Evolutionary conservation across 2,329 filamentous ascomycete genomes (phyloP).

Genomic region (Pseudogymnoascus sp.): DNA sequence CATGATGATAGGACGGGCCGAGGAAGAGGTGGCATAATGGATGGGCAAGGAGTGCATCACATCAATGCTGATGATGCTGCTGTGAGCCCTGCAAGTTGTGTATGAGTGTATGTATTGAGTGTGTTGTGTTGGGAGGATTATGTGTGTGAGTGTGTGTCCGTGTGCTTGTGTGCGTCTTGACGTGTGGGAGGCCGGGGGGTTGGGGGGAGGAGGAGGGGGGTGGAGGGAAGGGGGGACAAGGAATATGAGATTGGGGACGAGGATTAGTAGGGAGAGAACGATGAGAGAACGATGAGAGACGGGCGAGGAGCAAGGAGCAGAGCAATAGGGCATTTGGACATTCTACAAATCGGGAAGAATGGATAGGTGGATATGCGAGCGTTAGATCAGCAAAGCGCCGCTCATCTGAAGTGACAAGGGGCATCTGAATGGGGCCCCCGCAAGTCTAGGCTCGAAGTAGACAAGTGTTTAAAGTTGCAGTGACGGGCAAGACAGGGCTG

Average conservation of each 20-base stretch:
- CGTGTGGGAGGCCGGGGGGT: neutral
- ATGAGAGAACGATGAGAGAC: neutral
- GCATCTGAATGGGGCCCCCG: neutral
- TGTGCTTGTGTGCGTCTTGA: neutral
- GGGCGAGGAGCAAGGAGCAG: neutral
- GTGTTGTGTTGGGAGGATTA: neutral
- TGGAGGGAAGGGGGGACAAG: neutral
- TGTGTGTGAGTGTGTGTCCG: neutral
- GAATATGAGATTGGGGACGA: neutral
- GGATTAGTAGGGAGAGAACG: neutral
- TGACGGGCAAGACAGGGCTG: neutral
- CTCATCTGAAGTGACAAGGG: neutral
- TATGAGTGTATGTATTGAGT: neutral
- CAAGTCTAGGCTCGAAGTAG: neutral
- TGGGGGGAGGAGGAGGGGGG: neutral
- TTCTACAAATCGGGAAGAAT: neutral
- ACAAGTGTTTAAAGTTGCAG: neutral
- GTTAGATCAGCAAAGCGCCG: neutral
- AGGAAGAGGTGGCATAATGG: conserved; percentile 1
- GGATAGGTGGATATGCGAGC: neutral
- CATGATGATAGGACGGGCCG: neutral
- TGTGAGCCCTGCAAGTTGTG: conserved; percentile 2
- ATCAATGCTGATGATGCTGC: conserved; percentile 7
- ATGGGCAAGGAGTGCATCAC: neutral
- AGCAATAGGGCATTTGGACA: neutral